These are phyloP conservation scores for Fusarium hostae DNA, from an alignment of 2,329 filamentous ascomycete genomes.

Conservation along the genomic window DNA sequence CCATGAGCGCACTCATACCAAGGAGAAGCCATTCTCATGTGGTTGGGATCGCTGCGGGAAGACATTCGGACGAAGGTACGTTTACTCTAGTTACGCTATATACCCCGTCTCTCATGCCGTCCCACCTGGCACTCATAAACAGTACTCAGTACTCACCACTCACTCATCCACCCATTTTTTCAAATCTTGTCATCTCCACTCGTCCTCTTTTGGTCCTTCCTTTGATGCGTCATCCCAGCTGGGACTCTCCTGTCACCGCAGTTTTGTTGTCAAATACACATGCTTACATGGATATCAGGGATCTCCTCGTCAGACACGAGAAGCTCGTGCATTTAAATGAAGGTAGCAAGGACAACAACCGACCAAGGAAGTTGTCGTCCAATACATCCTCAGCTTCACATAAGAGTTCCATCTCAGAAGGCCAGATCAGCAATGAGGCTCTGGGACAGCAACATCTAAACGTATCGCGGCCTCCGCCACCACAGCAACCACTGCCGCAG, in stretches of 20 bases:
- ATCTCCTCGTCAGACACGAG: slow-evolving; percentile 71
- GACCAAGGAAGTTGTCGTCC: slow-evolving; percentile 64
- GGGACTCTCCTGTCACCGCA: not conserved
- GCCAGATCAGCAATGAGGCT: slow-evolving; percentile 59
- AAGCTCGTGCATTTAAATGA: slow-evolving; percentile 73
- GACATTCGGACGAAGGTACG: slow-evolving; percentile 71
- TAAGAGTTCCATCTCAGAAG: slow-evolving; percentile 60
- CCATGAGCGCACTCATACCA: slow-evolving; percentile 72
- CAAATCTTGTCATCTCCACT: slow-evolving; percentile 10
- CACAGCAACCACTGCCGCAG: slow-evolving; percentile 41
- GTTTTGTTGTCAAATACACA: slow-evolving; percentile 11
- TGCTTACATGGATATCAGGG: slow-evolving; percentile 72
- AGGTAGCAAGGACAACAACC: slow-evolving; percentile 63
- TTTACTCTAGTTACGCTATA: slow-evolving; percentile 43
- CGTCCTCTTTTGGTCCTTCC: not conserved
- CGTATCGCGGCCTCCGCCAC: slow-evolving; percentile 43
- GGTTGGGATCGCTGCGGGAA: slow-evolving; percentile 69
- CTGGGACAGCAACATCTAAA: slow-evolving; percentile 55
- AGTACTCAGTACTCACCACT: slow-evolving; percentile 29
- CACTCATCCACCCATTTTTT: slow-evolving; percentile 21
- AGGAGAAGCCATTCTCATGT: slow-evolving; percentile 72
- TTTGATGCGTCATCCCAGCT: not conserved
- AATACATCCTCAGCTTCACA: slow-evolving; percentile 55
- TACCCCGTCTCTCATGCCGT: slow-evolving; percentile 31
- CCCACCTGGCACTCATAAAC: slow-evolving; percentile 31